Evolutionary conservation across 139 green algal species (phyloP), one percentile per base, ranked within the genome.

Genomic region (Tetraselmis chui): DNA sequence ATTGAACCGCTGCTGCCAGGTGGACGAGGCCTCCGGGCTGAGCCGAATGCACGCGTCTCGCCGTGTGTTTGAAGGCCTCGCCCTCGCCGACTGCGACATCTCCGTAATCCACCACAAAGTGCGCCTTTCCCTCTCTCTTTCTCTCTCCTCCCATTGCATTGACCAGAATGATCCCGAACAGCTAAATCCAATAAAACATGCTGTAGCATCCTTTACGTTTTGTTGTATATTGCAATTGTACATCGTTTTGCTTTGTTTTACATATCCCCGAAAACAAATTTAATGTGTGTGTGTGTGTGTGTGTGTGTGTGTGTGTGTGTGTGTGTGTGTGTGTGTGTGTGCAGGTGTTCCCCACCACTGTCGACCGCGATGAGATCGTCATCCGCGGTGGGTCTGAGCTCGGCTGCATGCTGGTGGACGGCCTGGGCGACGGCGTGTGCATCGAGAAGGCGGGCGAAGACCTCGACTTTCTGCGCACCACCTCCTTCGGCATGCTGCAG

Each of bases 401-500:
- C 0, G 96, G 96, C 26, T 96, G 91, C 1, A 85, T 98, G 83
- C 91, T 99, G 83, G 93, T 97, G 31, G 97, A 99, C 82, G 97
- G 96, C 30, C 88, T 96, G 58, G 97, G 97, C n/a, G 97, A 99
- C 80, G 96, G 97, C 25, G 90, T 97, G 1, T 74, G 96, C 76
- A 89, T 99, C 1, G 92, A 98, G 86, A 91, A 89, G 24, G 78
- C 85, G 1, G 79, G 81, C 26, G 89, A 96, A 77, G 91, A 97
- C 85, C 30, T 97, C 30, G 93, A 97, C 32, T 98, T 95, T 88
- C 82, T 99, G 81, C 89, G 95, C 77, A 95, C 86, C 75, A 98
- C 95, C 24, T 93, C 89, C 80, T 99, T 99, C 83, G 97, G 96
- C 31, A 88, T 99, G 85, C 93, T 99, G 67, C 94, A 97, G 89